Percentiles rank a stretch among this genome's conserved stretches.
These are phyloP conservation scores for Beauveria sp. DNA, from an alignment of 2,329 filamentous ascomycete species.

Conservation along the genomic window DNA sequence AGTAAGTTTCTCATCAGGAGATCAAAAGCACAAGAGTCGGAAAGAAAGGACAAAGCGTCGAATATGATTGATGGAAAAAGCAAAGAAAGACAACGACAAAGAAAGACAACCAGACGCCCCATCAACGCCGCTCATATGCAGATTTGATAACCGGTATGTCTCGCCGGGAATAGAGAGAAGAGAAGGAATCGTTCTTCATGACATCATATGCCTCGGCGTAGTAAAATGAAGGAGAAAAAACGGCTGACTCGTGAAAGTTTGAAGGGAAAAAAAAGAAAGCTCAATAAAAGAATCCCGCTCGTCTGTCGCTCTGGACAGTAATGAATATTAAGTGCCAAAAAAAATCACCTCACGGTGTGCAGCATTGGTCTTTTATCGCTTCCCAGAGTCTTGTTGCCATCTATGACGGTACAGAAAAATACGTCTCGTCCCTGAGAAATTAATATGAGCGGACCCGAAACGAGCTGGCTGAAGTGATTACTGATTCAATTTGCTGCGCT, in stretches of 20 bases:
- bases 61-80: background rate
- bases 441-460: background rate
- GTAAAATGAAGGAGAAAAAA: background rate
- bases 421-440: background rate
- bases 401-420: slow-evolving; percentile 5
- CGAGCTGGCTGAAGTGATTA: background rate
- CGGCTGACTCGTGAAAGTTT: background rate
- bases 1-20: background rate
- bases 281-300: background rate
- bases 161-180: background rate
- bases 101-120: slow-evolving; percentile 8
- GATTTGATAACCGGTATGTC: background rate
- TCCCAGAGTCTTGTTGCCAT: slow-evolving; percentile 5
- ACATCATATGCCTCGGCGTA: background rate
- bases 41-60: background rate
- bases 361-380: slow-evolving; percentile 4
- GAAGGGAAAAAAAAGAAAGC: background rate
- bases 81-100: slow-evolving; percentile 5
- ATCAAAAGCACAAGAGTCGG: background rate
- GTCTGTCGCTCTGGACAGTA: background rate
- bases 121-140: slow-evolving; percentile 26
- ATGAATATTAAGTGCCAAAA: slow-evolving; percentile 6
- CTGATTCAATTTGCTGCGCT: slow-evolving; percentile 13
- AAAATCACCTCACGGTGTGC: background rate
- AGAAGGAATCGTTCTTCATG: slow-evolving; percentile 6